Evolutionary conservation across 257 asterid species (phyloP), one percentile per base, ranked within the genome.

Genomic region (Capsicum chinense): DNA sequence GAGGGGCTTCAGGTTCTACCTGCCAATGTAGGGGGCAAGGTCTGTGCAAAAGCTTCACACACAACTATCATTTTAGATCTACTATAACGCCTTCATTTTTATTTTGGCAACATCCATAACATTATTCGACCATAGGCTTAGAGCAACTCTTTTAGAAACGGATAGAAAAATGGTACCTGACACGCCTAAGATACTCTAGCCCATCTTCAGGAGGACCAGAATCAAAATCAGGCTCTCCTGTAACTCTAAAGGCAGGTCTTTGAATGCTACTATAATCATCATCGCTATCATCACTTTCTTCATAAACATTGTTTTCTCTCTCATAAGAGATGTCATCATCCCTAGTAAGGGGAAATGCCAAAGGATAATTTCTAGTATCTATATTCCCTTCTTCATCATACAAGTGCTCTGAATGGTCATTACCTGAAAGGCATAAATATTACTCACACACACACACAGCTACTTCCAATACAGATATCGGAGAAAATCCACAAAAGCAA

Each of bases 201-300:
- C 98, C 99, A 89, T 97, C 99, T 82, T 87, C 91, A 79, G 98
- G 97, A 90, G 98, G 98, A 74, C 98, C 98, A 71, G 97, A 93
- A 68, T 93, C 98, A 90, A 97, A 97, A 89, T 97, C 92, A 48
- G 98, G 99, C 86, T 93, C 97, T 79, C 98, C 99, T 37, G 88
- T 59, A 86, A 97, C 94, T 39, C 68, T 21, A 90, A 97, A 93
- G 76, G 97, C 99, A 60, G 97, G 96, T 88, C 87, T 93, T 90
- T 91, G 98, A 82, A 97, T 90, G 86, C 93, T 87, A 69, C 87
- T 87, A 88, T 92, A 95, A 44, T 95, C 98, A 64, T 94, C 98
- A 88, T 95, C 98, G 84, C 94, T 92, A 33, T 90, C 93, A 87
- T 95, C 94, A 81, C 93, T 91, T 21, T 91, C 94, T 86, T 95